Evolutionary conservation across 2,329 filamentous ascomycete genomes (phyloP).

Genomic region (Plectosphaerella plurivora): DNA sequence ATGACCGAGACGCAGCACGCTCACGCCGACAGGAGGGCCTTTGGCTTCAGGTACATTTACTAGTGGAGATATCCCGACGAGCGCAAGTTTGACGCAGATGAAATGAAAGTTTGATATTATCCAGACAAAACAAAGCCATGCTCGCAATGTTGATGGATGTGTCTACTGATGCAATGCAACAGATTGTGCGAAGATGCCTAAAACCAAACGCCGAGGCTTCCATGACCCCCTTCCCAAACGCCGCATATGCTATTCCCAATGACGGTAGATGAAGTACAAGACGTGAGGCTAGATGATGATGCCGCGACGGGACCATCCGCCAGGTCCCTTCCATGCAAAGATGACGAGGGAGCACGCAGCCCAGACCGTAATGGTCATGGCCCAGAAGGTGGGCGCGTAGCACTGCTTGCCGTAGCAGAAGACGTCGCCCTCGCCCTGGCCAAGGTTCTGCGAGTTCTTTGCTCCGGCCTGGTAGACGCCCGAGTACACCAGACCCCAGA

Average conservation of each 20-base stretch:
- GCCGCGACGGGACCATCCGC: constrained; percentile 72
- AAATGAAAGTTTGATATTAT: too few relatives aligned
- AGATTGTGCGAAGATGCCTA: too few relatives aligned
- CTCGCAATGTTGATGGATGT: too few relatives aligned
- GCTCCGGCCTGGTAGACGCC: constrained; percentile 70
- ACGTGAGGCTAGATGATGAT: constrained; percentile 52
- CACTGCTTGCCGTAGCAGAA: constrained; percentile 81
- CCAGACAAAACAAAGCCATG: too few relatives aligned
- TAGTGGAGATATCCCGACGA: constrained; percentile 4
- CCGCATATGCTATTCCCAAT: too few relatives aligned
- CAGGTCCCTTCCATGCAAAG: constrained; percentile 75
- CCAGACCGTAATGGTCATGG: constrained; percentile 77
- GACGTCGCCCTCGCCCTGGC: constrained; percentile 36
- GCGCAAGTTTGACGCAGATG: too few relatives aligned
- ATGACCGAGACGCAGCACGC: constrained; percentile 4
- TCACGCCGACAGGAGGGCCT: constrained; percentile 10
- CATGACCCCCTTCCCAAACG: too few relatives aligned
- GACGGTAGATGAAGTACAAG: neutral
- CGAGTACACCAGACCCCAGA: constrained; percentile 91
- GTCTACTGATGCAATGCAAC: too few relatives aligned
- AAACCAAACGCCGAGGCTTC: too few relatives aligned
- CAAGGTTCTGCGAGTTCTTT: constrained; percentile 26
- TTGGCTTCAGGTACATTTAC: constrained; percentile 25
- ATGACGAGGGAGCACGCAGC: constrained; percentile 67
- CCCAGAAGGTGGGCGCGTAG: constrained; percentile 81